phyloP scores from a whole-genome alignment of 805 yeast genomes.

The Saccharomycopsis amapae region DNA sequence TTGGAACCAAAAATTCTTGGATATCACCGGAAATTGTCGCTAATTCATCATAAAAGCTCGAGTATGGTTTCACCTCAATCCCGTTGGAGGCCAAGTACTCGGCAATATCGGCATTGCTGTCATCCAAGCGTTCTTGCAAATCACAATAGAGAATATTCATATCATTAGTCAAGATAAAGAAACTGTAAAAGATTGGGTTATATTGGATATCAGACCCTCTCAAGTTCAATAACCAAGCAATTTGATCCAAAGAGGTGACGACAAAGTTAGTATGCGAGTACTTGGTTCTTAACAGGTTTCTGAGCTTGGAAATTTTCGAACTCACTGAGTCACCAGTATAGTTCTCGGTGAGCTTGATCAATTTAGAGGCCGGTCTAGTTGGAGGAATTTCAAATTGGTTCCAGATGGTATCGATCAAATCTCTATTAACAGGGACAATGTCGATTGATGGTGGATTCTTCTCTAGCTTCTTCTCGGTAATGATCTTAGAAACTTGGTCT shows the following conservation, averaged over 20 bases:
- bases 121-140: slow-evolving; percentile 2
- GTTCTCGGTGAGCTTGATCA: slow-evolving; percentile 43
- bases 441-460: slow-evolving; percentile 32
- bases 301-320: slow-evolving; percentile 48
- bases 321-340: slow-evolving; percentile 59
- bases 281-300: slow-evolving; percentile 30
- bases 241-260: slow-evolving; percentile 74
- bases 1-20: slow-evolving; percentile 43
- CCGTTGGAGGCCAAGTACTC: slow-evolving; percentile 36
- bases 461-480: neutral
- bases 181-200: slow-evolving; percentile 82
- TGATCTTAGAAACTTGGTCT: slow-evolving; percentile 23
- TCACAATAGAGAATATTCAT: slow-evolving; percentile 14
- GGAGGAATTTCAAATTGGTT: slow-evolving; percentile 58
- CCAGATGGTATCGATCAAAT: slow-evolving; percentile 77
- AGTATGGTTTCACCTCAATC: slow-evolving; percentile 48
- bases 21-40: slow-evolving; percentile 25
- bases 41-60: slow-evolving; percentile 52
- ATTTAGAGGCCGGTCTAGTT: slow-evolving; percentile 40
- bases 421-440: slow-evolving; percentile 47
- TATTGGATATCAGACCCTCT: slow-evolving; percentile 79
- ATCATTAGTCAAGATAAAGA: slow-evolving; percentile 32
- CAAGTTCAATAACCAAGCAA: slow-evolving; percentile 84
- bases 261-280: slow-evolving; percentile 38
- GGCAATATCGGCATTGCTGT: slow-evolving; percentile 26